Percentiles rank a stretch among this genome's conserved stretches.
These are phyloP conservation scores for Cladobotryum protrusum DNA, from an alignment of 2,329 filamentous ascomycete species.

Conservation along the genomic window DNA sequence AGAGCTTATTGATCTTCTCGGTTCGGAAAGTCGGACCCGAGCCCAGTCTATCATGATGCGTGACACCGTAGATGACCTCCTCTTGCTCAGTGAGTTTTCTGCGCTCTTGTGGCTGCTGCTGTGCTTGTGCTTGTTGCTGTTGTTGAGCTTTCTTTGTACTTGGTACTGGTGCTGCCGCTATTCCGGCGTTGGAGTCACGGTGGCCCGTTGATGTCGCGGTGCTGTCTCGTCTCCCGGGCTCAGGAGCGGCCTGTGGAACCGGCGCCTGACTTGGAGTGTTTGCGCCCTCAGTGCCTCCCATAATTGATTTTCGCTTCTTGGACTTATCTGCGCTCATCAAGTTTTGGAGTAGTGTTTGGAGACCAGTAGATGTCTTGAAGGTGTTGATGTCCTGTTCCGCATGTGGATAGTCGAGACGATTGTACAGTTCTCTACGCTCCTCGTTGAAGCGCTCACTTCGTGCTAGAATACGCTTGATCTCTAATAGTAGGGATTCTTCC, in stretches of 20 bases:
- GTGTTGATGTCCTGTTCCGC: slow-evolving; percentile 62
- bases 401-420: slow-evolving; percentile 75
- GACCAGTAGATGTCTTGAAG: slow-evolving; percentile 75
- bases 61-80: slow-evolving; percentile 75
- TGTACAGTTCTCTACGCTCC: slow-evolving; percentile 81
- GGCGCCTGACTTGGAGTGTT: slow-evolving; percentile 38
- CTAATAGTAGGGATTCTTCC: slow-evolving; percentile 81
- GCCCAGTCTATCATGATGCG: slow-evolving; percentile 76
- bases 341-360: slow-evolving; percentile 75
- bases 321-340: slow-evolving; percentile 78
- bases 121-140: slow-evolving; percentile 28
- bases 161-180: slow-evolving; percentile 31
- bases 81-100: slow-evolving; percentile 69
- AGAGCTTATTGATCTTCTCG: slow-evolving; percentile 71
- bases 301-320: slow-evolving; percentile 75
- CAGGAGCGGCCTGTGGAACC: slow-evolving; percentile 30
- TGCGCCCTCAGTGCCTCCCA: slow-evolving; percentile 48
- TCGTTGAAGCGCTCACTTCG: slow-evolving; percentile 81
- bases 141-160: slow-evolving; percentile 46
- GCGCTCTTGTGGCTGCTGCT: slow-evolving; percentile 39
- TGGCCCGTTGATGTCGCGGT: slow-evolving; percentile 40
- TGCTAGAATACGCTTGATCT: slow-evolving; percentile 85
- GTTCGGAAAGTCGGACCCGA: slow-evolving; percentile 87
- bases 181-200: slow-evolving; percentile 28
- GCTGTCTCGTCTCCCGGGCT: slow-evolving; percentile 45